These are phyloP conservation scores for Epichloe coenophiala DNA, from an alignment of 2,329 filamentous ascomycete genomes.

Conservation along the genomic window DNA sequence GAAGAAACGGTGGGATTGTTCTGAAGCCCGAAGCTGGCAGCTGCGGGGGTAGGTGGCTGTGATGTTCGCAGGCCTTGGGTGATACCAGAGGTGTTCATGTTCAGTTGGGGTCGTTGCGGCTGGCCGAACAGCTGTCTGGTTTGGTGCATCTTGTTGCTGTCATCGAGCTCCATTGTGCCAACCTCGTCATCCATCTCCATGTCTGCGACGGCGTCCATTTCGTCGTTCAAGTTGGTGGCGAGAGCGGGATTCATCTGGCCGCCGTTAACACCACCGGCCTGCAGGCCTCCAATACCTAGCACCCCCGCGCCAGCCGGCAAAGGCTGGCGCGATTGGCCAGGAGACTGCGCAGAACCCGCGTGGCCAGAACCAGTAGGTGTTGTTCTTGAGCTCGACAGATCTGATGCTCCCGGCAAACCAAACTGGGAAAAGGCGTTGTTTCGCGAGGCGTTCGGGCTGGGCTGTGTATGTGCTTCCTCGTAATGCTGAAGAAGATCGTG, in stretches of 20 bases:
- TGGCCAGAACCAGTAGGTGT: constrained; percentile 18
- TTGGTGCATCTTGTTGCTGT: constrained; percentile 53
- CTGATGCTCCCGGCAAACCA: constrained; percentile 18
- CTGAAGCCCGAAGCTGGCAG: constrained; percentile 64
- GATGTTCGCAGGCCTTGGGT: constrained; percentile 72
- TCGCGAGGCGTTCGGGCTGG: constrained; percentile 31
- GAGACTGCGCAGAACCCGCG: constrained; percentile 11
- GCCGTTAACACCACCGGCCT: constrained; percentile 13
- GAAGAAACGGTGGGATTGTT: constrained; percentile 96
- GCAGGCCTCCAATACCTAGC: constrained; percentile 26
- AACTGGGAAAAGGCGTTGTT: constrained; percentile 29
- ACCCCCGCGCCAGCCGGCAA: constrained; percentile 15
- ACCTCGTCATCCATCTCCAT: constrained; percentile 93
- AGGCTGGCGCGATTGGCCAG: constrained; percentile 21
- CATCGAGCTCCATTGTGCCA: constrained; percentile 49
- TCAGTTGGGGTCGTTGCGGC: constrained; percentile 54
- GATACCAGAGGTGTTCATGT: constrained; percentile 64
- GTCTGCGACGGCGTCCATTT: constrained; percentile 78
- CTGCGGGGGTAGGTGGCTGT: constrained; percentile 71
- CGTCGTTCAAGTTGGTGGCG: constrained; percentile 30
- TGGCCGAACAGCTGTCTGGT: constrained; percentile 56
- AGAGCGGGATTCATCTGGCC: constrained; percentile 31
- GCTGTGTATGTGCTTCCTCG: constrained; percentile 80
- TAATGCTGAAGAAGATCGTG: constrained; percentile 95
- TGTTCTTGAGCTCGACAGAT: constrained; percentile 20